phyloP scores from a whole-genome alignment of 169 alveolate species.

The Cryptosporidium andersoni region DNA sequence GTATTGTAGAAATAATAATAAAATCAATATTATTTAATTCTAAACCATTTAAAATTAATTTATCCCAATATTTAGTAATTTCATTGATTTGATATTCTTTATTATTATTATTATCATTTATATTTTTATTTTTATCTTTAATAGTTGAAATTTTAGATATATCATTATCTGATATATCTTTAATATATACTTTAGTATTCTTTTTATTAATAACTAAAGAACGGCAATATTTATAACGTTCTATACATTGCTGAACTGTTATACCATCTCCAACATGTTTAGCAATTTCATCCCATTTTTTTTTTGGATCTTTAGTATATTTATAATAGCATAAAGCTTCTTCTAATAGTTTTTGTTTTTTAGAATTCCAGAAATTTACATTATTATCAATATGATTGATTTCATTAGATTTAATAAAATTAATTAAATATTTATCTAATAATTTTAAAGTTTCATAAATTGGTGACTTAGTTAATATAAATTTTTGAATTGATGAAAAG shows the following conservation, averaged over 20 bases:
- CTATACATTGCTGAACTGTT: constrained; percentile 56
- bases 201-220: constrained; percentile 23
- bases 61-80: not conserved
- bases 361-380: constrained; percentile 29
- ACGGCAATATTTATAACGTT: constrained; percentile 52
- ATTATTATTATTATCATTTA: not conserved
- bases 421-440: constrained; percentile 19
- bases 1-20: constrained; percentile 18
- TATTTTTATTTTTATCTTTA: not conserved
- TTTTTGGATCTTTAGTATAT: constrained; percentile 50
- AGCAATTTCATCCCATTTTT: constrained; percentile 61
- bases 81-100: not conserved
- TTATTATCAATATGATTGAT: constrained; percentile 3
- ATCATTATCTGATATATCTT: no score
- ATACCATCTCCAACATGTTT: constrained; percentile 63
- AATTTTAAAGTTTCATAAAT: constrained; percentile 43
- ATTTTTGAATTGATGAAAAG: not conserved
- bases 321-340: constrained; percentile 65
- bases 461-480: constrained; percentile 1
- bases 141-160: not conserved
- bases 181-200: not conserved
- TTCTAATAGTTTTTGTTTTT: constrained; percentile 45
- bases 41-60: constrained; percentile 3
- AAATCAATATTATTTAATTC: constrained; percentile 12
- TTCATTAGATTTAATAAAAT: not conserved